phyloP scores from a whole-genome alignment of 129 eudicot genomes.

The Chrysanthemum lavandulifolium region DNA sequence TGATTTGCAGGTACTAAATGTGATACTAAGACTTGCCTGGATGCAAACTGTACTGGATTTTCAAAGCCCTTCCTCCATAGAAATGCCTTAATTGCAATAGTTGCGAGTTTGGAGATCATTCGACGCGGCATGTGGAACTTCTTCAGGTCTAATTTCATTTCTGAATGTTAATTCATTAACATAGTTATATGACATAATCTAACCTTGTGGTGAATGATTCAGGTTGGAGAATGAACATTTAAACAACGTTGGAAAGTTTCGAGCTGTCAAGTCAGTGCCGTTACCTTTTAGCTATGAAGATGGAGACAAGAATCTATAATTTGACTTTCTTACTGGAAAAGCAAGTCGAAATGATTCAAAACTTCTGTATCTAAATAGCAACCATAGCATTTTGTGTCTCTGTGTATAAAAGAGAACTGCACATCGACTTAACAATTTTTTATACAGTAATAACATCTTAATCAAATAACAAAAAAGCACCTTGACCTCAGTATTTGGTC shows the following conservation, averaged over 20 bases:
- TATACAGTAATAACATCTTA: no score
- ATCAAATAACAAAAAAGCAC: no score
- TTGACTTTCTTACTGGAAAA: neutral
- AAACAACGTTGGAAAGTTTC: slow-evolving; percentile 61
- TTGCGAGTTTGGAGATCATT: slow-evolving; percentile 66
- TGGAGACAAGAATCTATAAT: slow-evolving; percentile 26
- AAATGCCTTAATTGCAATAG: slow-evolving; percentile 47
- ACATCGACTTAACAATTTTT: neutral
- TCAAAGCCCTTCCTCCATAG: slow-evolving; percentile 46
- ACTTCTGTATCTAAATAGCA: neutral
- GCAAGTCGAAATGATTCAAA: neutral
- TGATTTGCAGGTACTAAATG: slow-evolving; percentile 44
- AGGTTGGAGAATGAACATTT: slow-evolving; percentile 74
- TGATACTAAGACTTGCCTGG: slow-evolving; percentile 73
- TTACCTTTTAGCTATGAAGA: slow-evolving; percentile 63
- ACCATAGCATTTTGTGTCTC: neutral
- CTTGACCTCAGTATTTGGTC: no score
- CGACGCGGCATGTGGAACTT: slow-evolving; percentile 83
- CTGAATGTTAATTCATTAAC: neutral
- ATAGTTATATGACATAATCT: neutral
- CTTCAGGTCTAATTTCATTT: slow-evolving; percentile 46
- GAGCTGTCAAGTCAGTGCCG: slow-evolving; percentile 60
- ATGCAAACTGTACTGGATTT: slow-evolving; percentile 62
- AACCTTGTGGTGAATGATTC: neutral
- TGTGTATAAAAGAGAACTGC: neutral